Evolutionary conservation across 148 eudicot species (phyloP).

Genomic region (Cornus kousa): DNA sequence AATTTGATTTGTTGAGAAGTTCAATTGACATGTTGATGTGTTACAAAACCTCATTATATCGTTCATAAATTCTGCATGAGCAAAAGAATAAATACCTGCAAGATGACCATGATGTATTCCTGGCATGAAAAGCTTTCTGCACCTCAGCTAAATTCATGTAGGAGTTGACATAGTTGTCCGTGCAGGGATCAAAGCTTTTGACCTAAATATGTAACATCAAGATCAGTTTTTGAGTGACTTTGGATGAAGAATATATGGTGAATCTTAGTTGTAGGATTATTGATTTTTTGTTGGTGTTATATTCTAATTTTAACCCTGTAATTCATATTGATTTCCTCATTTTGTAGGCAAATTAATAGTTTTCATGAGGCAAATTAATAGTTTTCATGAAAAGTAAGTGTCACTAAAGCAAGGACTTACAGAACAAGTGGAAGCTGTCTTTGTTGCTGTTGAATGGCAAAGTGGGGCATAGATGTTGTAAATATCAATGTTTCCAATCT

Average conservation of each 20-base stretch:
- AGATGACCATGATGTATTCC: slow-evolving; percentile 14
- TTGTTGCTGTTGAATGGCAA: slow-evolving; percentile 3
- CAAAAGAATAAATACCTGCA: slow-evolving; percentile 16
- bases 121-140: slow-evolving; percentile 24
- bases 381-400: neutral
- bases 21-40: too few relatives aligned
- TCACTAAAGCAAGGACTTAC: slow-evolving; percentile 12
- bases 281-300: too few relatives aligned
- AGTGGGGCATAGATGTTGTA: slow-evolving; percentile 30
- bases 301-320: too few relatives aligned
- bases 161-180: neutral
- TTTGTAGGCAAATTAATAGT: neutral
- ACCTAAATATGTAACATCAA: slow-evolving; percentile 6
- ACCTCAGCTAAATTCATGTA: slow-evolving; percentile 24
- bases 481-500: slow-evolving; percentile 13
- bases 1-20: too few relatives aligned
- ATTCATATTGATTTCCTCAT: too few relatives aligned
- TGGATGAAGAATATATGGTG: neutral
- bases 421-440: slow-evolving; percentile 2
- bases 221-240: neutral
- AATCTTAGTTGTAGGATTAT: neutral
- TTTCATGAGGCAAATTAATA: neutral
- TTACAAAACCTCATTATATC: too few relatives aligned
- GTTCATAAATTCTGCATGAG: neutral
- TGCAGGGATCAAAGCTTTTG: slow-evolving; percentile 23